Base-by-base conservation (phyloP, 306 rosid genomes). In the Acacia acuminata region DNA sequence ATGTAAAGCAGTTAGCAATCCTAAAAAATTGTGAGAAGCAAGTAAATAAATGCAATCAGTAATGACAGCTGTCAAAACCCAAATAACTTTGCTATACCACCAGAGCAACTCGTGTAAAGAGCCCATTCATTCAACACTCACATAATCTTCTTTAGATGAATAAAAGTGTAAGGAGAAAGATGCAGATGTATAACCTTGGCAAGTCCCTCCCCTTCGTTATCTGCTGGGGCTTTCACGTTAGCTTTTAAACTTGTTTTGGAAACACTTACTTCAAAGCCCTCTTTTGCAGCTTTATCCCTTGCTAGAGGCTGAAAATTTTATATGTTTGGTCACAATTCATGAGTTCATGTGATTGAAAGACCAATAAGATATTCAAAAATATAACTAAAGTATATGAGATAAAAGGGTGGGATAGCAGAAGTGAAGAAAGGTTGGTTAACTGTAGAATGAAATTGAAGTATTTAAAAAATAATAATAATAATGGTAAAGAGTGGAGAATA, bases 201-300 rank as follows among this genome's bases (percentile, higher is more conserved):
- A 61, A 92, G 88, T 50, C 97, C 97, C 84, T 90, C 97, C 77
- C 90, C 94, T 90, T 92, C 94, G 27, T 90, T 92, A 86, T 92
- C 97, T 85, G 93, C 97, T 1, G 90, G 88, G 81, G 97, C 97
- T 88, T 92, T 92, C 25, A 93, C 88, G 92, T 92, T 92, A 72
- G 97, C 97, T 90, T 92, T 92, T 79, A 92, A 92, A 79, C 97
- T 92, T 77, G 97, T 92, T 89, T 89, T 92, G 87, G 94, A 79
- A 81, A 92, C 71, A 76, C 93, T 81, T 32, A 92, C 82, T 85
- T 89, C 92, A 85, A 92, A 92, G 40, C 94, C 93, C 66, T 88
- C 97, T 63, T 84, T 89, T 79, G 84, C 89, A 47, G 86, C 93
- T 79, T 88, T 88, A 84, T 89, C 94, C 83, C 94, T 89, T 71